Evolutionary conservation across 1,284 basidiomycete genomes (phyloP).

Genomic region (Xerocomus minutiporus): DNA sequence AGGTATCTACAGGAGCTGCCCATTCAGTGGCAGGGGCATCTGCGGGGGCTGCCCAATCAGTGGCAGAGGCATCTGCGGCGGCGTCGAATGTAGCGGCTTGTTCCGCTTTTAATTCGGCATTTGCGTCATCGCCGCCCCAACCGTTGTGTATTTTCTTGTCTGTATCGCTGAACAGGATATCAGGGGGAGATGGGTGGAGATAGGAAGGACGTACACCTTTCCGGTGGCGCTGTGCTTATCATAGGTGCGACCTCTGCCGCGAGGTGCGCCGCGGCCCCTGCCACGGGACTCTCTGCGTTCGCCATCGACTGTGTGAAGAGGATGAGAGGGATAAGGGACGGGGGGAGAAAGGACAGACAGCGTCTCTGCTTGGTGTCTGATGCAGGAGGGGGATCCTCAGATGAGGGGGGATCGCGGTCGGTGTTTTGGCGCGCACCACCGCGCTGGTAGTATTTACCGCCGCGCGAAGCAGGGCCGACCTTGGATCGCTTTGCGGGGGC

Average conservation of each 20-base stretch:
- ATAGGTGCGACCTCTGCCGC: constrained; percentile 65
- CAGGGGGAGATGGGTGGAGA: background rate
- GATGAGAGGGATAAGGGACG: constrained; percentile 5
- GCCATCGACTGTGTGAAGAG: constrained; percentile 43
- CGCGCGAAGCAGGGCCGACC: constrained; percentile 64
- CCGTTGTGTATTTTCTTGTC: constrained; percentile 89
- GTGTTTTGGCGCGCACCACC: constrained; percentile 51
- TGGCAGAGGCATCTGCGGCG: constrained; percentile 19
- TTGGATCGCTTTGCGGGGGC: constrained; percentile 41
- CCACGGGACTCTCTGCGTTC: constrained; percentile 43
- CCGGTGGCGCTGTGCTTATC: constrained; percentile 84
- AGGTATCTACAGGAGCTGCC: constrained; percentile 31
- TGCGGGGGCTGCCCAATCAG: constrained; percentile 42
- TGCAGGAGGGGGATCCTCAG: constrained; percentile 27
- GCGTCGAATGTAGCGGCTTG: constrained; percentile 60
- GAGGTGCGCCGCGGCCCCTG: constrained; percentile 43
- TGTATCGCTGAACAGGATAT: constrained; percentile 57
- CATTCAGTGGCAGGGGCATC: constrained; percentile 35
- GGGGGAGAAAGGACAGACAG: constrained; percentile 39
- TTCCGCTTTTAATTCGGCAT: constrained; percentile 73
- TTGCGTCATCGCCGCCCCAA: constrained; percentile 88
- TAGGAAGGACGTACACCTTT: constrained; percentile 58
- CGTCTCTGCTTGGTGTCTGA: constrained; percentile 41
- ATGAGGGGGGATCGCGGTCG: constrained; percentile 43
- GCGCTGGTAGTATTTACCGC: constrained; percentile 69